Evolutionary conservation across 169 alveolate genomes (phyloP).

Genomic region (Babesia ovata): DNA sequence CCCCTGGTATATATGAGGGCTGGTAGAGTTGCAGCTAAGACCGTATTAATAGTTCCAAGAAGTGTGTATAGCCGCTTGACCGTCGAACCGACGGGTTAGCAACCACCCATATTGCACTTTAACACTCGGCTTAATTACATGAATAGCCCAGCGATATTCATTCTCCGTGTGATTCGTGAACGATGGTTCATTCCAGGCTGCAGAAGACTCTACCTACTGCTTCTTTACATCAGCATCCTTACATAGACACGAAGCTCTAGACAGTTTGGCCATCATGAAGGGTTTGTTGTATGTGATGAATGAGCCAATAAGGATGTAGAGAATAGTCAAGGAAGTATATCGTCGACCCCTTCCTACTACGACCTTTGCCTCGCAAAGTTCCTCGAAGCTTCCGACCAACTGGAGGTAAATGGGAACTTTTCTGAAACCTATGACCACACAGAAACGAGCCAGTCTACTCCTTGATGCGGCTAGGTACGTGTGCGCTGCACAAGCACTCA

Average conservation of each 20-base stretch:
- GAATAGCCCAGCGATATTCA: too few species aligned
- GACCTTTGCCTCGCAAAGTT: slow-evolving; percentile 2
- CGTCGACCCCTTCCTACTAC: not conserved
- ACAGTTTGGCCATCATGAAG: not conserved
- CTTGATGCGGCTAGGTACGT: slow-evolving; percentile 3
- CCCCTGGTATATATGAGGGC: slow-evolving; percentile 48
- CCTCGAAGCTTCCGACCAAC: slow-evolving; percentile 3
- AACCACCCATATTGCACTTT: too few species aligned
- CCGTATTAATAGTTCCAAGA: too few species aligned
- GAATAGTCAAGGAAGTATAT: not conserved
- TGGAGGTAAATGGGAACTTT: not conserved
- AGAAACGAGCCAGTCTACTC: not conserved
- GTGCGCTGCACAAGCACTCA: not conserved
- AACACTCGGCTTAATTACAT: too few species aligned
- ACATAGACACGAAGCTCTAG: too few species aligned
- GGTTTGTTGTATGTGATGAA: not conserved
- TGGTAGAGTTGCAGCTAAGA: slow-evolving; percentile 10
- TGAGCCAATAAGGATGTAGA: not conserved
- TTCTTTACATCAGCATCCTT: too few species aligned
- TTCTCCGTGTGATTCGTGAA: too few species aligned
- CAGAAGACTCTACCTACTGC: too few species aligned
- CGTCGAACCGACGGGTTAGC: too few species aligned
- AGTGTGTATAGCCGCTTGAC: too few species aligned
- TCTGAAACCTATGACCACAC: not conserved
- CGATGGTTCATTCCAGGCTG: too few species aligned